Evolutionary conservation across 768 basidiomycete species (phyloP).

Genomic region (Ephemerocybe angulata): DNA sequence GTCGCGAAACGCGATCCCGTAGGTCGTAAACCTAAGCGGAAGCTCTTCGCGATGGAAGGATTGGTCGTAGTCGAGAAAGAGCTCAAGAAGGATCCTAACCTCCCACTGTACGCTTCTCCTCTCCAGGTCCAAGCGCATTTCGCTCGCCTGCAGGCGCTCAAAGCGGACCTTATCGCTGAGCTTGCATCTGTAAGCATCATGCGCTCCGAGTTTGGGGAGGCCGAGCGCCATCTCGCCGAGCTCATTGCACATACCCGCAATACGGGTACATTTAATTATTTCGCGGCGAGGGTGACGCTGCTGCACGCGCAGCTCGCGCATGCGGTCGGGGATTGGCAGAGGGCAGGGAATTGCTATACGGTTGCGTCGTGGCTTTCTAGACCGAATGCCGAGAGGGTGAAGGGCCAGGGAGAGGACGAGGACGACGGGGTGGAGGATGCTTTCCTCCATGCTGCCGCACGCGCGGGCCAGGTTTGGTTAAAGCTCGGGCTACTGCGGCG

Average conservation of each 20-base stretch:
- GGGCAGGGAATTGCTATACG: constrained; percentile 60
- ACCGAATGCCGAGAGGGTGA: constrained; percentile 11
- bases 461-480: constrained; percentile 33
- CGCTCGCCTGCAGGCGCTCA: constrained; percentile 52
- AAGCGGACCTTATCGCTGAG: constrained; percentile 71
- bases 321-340: constrained; percentile 47
- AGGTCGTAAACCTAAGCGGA: constrained; percentile 70
- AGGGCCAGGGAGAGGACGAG: background rate
- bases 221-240: constrained; percentile 36
- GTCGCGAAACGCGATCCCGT: constrained; percentile 69
- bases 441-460: constrained; percentile 31
- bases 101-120: constrained; percentile 59
- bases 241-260: constrained; percentile 64
- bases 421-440: constrained; percentile 25
- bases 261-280: constrained; percentile 49
- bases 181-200: constrained; percentile 62
- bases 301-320: constrained; percentile 75
- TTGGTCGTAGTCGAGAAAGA: constrained; percentile 48
- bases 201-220: constrained; percentile 64
- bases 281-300: constrained; percentile 60
- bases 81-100: constrained; percentile 34
- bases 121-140: constrained; percentile 49
- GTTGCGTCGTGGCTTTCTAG: constrained; percentile 51
- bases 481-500: constrained; percentile 23
- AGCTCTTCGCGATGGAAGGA: constrained; percentile 66